Base-by-base conservation (phyloP, 192 early-diverging fungal genomes). In the Allomyces arbusculus region DNA sequence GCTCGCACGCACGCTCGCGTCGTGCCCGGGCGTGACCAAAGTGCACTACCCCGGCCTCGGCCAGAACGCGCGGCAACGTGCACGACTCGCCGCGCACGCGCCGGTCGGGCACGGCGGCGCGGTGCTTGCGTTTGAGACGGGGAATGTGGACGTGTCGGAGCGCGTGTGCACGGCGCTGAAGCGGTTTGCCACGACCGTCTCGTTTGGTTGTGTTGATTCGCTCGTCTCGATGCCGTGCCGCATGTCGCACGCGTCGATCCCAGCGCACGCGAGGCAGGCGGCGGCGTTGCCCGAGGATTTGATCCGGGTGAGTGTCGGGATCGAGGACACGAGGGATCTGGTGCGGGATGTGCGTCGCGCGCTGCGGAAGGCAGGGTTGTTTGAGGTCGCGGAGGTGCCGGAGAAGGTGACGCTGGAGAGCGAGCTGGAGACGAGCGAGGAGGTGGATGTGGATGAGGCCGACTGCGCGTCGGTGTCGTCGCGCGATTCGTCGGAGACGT, bases 201-300 rank as follows among this genome's bases (percentile, higher is more conserved):
- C 88, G 70, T 98, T 98, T 88, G 95, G 95, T 10, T 95, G 92
- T 76, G 88, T 98, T 63, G 96, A 98, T 73, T 94, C 91, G 67
- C 79, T 98, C 65, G 96, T 98, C 70, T 90, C 90, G 69, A 95
- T 98, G 92, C 92, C 92, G 23, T 98, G 92, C 74, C 82, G 86
- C 69, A 98, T 98, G 95, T 93, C 90, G 8, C 95, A 98, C 69
- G 88, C 95, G 26, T 91, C 89, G 64, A 98, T 98, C 62, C 95
- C 95, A 19, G 91, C 87, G 10, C 80, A 87, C 68, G 81, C 96
- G 9, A 81, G 95, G 62, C 84, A 86, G 72, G 91, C 86, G 69
- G 83, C 93, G 11, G 85, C 78, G 11, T 72, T 98, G 64, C 90
- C 93, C n/a, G 95, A 98, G 78, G 95, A 98, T 77, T 76, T 98